These are phyloP conservation scores for Carallia brachiata DNA, from an alignment of 345 rosid genomes.

Conservation along the genomic window DNA sequence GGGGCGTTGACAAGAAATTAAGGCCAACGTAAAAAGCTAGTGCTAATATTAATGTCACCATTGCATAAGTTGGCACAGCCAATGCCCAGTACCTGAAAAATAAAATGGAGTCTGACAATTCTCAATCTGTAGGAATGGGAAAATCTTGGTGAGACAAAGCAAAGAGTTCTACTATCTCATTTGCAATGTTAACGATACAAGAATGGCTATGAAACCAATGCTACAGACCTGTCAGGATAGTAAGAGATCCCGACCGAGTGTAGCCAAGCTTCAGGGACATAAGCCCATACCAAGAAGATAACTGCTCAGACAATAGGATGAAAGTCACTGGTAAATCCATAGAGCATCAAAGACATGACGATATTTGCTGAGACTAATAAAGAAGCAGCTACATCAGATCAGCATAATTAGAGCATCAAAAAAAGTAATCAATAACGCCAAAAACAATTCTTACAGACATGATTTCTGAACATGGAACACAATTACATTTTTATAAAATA, in stretches of 20 bases:
- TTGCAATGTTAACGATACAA: no score
- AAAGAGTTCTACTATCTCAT: no score
- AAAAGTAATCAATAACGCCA: no score
- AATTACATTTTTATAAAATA: no score
- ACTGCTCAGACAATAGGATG: slow-evolving; percentile 20
- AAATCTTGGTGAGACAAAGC: background rate
- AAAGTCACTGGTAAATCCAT: slow-evolving; percentile 1
- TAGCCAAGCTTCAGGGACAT: slow-evolving; percentile 70
- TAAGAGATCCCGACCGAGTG: slow-evolving; percentile 65
- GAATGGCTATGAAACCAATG: background rate
- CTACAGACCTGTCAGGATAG: slow-evolving; percentile 65
- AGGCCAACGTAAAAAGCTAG: slow-evolving; percentile 67
- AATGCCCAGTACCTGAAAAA: slow-evolving; percentile 72
- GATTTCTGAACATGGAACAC: no score
- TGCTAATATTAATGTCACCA: slow-evolving; percentile 51
- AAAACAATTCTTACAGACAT: no score
- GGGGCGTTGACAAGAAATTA: slow-evolving; percentile 71
- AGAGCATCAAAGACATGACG: no score
- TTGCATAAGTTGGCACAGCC: slow-evolving; percentile 68
- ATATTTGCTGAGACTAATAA: no score
- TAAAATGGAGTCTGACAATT: background rate
- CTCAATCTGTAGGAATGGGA: background rate
- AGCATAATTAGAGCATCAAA: no score
- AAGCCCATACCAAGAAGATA: slow-evolving; percentile 82
- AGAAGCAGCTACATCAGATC: no score